Evolutionary conservation across 208 protist genomes (phyloP).

Genomic region (Leishmania martiniquensis): DNA sequence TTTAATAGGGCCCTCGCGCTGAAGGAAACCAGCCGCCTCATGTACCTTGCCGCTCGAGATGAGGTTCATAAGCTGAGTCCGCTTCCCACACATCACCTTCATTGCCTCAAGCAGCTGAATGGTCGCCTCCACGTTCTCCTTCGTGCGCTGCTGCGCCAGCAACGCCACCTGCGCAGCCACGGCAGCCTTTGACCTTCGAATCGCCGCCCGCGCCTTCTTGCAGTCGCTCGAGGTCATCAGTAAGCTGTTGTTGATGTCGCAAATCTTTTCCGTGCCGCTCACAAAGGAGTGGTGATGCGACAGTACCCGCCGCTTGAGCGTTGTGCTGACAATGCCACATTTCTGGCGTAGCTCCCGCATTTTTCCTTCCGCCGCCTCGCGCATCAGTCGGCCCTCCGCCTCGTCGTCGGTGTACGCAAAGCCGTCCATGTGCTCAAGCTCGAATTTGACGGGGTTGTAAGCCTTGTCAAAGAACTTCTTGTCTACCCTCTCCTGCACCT

Average conservation of each 20-base stretch:
- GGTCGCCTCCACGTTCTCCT: slow-evolving; percentile 50
- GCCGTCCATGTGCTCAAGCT: slow-evolving; percentile 65
- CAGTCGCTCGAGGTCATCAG: slow-evolving; percentile 84
- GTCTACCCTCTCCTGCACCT: slow-evolving; percentile 82
- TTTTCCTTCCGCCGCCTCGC: slow-evolving; percentile 55
- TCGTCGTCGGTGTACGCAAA: slow-evolving; percentile 58
- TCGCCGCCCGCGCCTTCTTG: slow-evolving; percentile 69
- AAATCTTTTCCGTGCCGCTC: slow-evolving; percentile 73
- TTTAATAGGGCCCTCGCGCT: slow-evolving; percentile 48
- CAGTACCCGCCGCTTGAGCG: slow-evolving; percentile 83
- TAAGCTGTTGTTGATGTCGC: slow-evolving; percentile 72
- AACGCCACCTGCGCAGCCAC: slow-evolving; percentile 61
- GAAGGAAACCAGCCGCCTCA: slow-evolving; percentile 68
- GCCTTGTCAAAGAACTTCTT: slow-evolving; percentile 86
- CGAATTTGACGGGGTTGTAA: slow-evolving; percentile 75
- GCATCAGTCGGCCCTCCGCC: slow-evolving; percentile 53
- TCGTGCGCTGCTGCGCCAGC: slow-evolving; percentile 56
- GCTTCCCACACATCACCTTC: slow-evolving; percentile 56
- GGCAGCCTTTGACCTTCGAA: slow-evolving; percentile 63
- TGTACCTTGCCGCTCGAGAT: slow-evolving; percentile 65
- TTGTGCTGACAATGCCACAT: slow-evolving; percentile 79
- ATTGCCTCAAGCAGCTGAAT: slow-evolving; percentile 69
- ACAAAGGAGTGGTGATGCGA: slow-evolving; percentile 76
- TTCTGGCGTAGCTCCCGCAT: slow-evolving; percentile 66
- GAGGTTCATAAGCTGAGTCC: slow-evolving; percentile 61